Base-by-base conservation (phyloP, 139 green algal species). In the Chlorella sp. region DNA sequence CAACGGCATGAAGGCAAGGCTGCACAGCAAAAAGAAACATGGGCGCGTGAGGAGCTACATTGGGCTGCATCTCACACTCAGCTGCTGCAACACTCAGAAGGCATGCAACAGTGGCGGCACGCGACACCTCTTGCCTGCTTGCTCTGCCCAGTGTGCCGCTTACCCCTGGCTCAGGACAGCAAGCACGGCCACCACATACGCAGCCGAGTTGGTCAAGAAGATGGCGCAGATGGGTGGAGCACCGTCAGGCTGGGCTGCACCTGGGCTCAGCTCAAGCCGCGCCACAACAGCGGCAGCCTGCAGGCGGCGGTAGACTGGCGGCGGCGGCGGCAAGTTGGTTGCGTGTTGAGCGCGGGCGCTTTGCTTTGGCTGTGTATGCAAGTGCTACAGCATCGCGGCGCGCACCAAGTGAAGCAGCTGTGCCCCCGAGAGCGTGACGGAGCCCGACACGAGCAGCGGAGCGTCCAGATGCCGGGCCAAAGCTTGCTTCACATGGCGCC, bases 1-100 rank as follows among this genome's bases (percentile, higher is more conserved):
- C n/a, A 94, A 30, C 1, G 92, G 92, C 60, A 94, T 66, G 77
- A 94, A 94, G 0, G 81, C 86, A 22, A 76, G 91, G 86, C 93
- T 93, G 90, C 85, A 92, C 2, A 28, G 1, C 48, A 57, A 9
- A 5, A 57, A 57, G 11, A 76, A n/a, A n/a, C n/a, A n/a, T n/a
- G n/a, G n/a, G n/a, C n/a, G n/a, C n/a, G n/a, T n/a, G n/a, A n/a
- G n/a, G n/a, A n/a, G n/a, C n/a, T n/a, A n/a, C n/a, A n/a, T n/a
- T n/a, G n/a, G n/a, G n/a, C n/a, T n/a, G n/a, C n/a, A n/a, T n/a
- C n/a, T n/a, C n/a, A n/a, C n/a, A n/a, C n/a, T n/a, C n/a, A n/a
- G n/a, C n/a, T n/a, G n/a, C n/a, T n/a, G n/a, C n/a, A n/a, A n/a
- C n/a, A n/a, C n/a, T n/a, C n/a, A n/a, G n/a, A n/a, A n/a, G n/a